Evolutionary conservation across 1,284 basidiomycete genomes (phyloP).

Genomic region (Volvariella volvacea): DNA sequence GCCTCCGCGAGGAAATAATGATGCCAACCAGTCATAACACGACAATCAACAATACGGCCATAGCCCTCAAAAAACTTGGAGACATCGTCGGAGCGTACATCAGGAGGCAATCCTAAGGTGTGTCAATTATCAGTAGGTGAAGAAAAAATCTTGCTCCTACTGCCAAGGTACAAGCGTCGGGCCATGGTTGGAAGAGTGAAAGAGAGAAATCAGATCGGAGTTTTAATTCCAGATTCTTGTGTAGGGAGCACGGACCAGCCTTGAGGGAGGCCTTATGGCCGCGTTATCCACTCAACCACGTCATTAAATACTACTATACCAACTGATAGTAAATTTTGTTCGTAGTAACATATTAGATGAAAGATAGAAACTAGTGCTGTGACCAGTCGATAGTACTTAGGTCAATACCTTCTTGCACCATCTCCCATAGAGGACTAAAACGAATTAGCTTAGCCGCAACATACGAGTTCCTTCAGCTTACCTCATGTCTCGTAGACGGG

Average conservation of each 20-base stretch:
- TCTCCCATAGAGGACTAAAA: constrained; percentile 88
- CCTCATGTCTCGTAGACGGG: constrained; percentile 51
- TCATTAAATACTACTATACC: too few species aligned
- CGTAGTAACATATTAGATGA: background rate
- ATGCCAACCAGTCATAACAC: constrained; percentile 80
- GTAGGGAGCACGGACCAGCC: constrained; percentile 35
- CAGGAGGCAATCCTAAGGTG: constrained; percentile 65
- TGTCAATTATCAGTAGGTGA: background rate
- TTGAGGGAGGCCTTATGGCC: too few species aligned
- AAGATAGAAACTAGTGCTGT: constrained; percentile 33
- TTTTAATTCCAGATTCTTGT: constrained; percentile 24
- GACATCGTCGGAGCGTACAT: constrained; percentile 74
- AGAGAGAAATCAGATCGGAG: constrained; percentile 29
- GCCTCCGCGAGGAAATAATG: constrained; percentile 4
- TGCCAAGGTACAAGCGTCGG: constrained; percentile 78
- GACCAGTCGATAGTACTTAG: constrained; percentile 92
- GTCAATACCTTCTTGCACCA: constrained; percentile 98
- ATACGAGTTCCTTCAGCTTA: constrained; percentile 17
- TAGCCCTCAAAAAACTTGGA: constrained; percentile 82
- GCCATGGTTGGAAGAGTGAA: constrained; percentile 57
- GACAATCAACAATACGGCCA: constrained; percentile 83
- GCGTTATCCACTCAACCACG: too few species aligned
- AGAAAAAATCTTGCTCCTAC: constrained; percentile 35
- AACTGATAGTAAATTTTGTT: too few species aligned
- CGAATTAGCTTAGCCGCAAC: constrained; percentile 8